phyloP scores from a whole-genome alignment of 2,329 filamentous ascomycete species.

The Knufia fluminis region DNA sequence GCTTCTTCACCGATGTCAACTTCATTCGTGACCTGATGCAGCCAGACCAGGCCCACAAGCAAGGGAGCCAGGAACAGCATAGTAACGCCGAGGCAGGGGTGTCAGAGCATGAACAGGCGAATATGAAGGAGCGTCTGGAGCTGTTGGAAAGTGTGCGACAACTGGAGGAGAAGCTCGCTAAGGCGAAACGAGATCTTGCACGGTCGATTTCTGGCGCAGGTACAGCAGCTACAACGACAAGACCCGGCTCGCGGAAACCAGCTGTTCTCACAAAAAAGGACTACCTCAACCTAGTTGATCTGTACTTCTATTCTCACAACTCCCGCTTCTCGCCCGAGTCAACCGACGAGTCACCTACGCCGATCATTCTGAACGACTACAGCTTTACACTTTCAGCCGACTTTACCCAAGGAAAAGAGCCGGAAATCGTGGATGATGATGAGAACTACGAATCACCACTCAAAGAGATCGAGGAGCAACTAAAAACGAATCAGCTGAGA shows the following conservation, averaged over 20 bases:
- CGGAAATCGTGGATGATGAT: conserved; percentile 16
- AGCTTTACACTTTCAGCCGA: conserved; percentile 21
- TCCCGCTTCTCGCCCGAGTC: conserved; percentile 21
- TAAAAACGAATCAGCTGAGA: conserved; percentile 24
- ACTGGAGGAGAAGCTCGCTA: conserved; percentile 21
- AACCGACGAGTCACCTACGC: conserved; percentile 22
- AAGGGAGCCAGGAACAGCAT: neutral
- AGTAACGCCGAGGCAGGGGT: conserved; percentile 23
- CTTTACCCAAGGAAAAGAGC: conserved; percentile 12
- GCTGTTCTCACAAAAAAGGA: conserved; percentile 34
- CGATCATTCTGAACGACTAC: conserved; percentile 20
- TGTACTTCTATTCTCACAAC: conserved; percentile 33
- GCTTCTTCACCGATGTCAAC: conserved; percentile 19
- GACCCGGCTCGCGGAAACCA: neutral
- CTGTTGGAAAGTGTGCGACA: conserved; percentile 20
- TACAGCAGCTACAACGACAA: neutral
- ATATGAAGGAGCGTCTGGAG: conserved; percentile 17
- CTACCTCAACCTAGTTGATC: conserved; percentile 39
- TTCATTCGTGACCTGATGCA: conserved; percentile 13
- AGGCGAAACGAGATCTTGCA: conserved; percentile 16
- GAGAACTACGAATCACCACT: conserved; percentile 18
- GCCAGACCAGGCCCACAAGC: neutral
- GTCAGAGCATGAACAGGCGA: conserved; percentile 31
- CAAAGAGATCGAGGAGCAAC: conserved; percentile 29
- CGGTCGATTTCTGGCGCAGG: conserved; percentile 7